Base-by-base conservation (phyloP, 1,139 yeast genomes). In the Candida glucosophila region DNA sequence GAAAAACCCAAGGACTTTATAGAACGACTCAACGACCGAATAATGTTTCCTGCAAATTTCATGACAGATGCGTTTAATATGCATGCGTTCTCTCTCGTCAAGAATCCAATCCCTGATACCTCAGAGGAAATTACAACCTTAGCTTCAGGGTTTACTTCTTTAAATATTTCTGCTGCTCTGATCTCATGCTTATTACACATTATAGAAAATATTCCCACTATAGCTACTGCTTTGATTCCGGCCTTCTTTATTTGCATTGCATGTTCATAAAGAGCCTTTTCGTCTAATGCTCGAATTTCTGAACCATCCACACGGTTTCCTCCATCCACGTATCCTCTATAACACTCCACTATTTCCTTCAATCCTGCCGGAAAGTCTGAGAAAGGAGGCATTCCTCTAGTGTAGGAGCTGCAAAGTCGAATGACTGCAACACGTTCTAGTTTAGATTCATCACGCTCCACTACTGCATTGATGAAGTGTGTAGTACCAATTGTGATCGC, bases 401-500 rank as follows among this genome's bases (percentile, higher is more conserved):
- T 48, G 29, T 56, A 62, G 3, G 59, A 56, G 2, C 64, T 59
- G 28, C 58, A 53, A 11, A 62, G 30, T 29, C 68, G 41, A 7
- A 61, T 22, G 3, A 61, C 64, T 1, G 63, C 67, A 10, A 61
- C 66, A 19, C 38, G 43, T n/a, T 53, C 58, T 30, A 61, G 36
- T 12, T 62, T 37, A 6, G 55, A 51, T 12, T 37, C 33, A 33
- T 61, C 67, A 26, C 57, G 52, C 30, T 61, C 68, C 6, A 62
- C 45, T 11, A 62, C 62, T 3, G 67, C 66, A 42, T 61, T 61
- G 31, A 61, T 58, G 42, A 61, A 61, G 33, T 61, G 68, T 2
- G 67, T 60, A 4, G 68, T 61, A 11, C 68, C 68, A 25, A 61
- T 60, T 0, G 66, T 56, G 5, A 60, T 57, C 2, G 62, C 44